Evolutionary conservation across 768 basidiomycete species (phyloP).

Genomic region (Sistotremastrum niveocremeum): DNA sequence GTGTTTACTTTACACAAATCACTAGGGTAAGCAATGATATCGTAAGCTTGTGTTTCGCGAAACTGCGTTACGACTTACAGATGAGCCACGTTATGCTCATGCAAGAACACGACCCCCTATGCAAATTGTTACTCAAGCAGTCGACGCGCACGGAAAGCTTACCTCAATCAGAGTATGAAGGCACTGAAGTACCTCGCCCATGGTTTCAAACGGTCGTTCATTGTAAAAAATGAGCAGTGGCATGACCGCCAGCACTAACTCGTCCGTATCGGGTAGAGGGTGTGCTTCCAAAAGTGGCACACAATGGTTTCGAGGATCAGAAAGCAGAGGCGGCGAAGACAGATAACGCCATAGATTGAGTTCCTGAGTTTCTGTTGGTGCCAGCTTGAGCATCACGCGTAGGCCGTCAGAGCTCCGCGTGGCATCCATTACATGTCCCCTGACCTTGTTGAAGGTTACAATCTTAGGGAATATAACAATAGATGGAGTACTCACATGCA

Average conservation of each 20-base stretch:
- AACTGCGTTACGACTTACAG: constrained; percentile 17
- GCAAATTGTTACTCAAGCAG: not conserved
- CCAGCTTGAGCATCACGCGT: no score
- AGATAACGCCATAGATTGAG: no score
- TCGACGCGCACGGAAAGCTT: not conserved
- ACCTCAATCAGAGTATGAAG: constrained; percentile 21
- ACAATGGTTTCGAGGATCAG: constrained; percentile 17
- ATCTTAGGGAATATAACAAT: no score
- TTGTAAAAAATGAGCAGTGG: constrained; percentile 14
- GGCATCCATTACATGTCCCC: no score
- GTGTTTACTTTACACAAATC: no score
- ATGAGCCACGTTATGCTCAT: constrained; percentile 21
- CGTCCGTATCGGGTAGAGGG: constrained; percentile 7
- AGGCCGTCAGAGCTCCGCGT: no score
- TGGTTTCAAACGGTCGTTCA: constrained; percentile 13
- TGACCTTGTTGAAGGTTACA: no score
- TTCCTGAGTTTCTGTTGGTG: no score
- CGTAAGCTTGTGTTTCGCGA: no score
- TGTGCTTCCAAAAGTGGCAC: constrained; percentile 16
- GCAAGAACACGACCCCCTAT: constrained; percentile 23
- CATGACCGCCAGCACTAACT: constrained; percentile 15
- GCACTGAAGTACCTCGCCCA: constrained; percentile 20
- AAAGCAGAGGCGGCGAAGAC: constrained; percentile 7
- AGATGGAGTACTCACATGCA: no score
- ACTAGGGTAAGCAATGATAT: no score